Conservation (phyloP, 2,329 filamentous ascomycete genomes). For the Paecilomyces dactylethromorphus region DNA sequence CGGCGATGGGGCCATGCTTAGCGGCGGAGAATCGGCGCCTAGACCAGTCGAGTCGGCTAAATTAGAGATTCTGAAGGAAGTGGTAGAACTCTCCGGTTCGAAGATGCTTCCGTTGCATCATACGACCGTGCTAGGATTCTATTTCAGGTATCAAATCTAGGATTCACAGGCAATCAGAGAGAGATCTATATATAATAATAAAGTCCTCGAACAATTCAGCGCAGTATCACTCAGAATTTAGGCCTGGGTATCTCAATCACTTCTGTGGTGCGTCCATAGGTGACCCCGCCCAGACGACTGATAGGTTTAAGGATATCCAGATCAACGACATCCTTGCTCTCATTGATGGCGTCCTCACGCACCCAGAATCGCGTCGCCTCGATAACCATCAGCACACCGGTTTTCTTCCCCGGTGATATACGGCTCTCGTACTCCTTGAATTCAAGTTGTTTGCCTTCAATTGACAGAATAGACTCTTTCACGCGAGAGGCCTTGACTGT, state of each 20-base stretch:
- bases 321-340: conserved; percentile 67
- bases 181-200: background rate
- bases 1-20: background rate
- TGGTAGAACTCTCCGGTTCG: background rate
- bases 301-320: conserved; percentile 70
- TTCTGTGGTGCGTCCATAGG: conserved; percentile 66
- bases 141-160: background rate
- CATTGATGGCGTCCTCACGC: conserved; percentile 78
- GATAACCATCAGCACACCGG: conserved; percentile 66
- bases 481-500: conserved; percentile 67
- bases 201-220: conserved; percentile 12
- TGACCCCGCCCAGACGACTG: conserved; percentile 75
- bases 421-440: conserved; percentile 71
- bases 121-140: background rate
- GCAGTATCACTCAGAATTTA: conserved; percentile 12
- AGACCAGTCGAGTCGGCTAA: background rate
- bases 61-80: background rate
- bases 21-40: background rate
- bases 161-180: background rate
- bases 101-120: background rate
- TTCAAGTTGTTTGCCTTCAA: conserved; percentile 74
- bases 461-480: conserved; percentile 71
- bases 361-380: conserved; percentile 88
- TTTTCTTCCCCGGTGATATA: conserved; percentile 64
- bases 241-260: conserved; percentile 64